Evolutionary conservation across 2,329 filamentous ascomycete species (phyloP).

Genomic region (Cordyceps fumosorosea): DNA sequence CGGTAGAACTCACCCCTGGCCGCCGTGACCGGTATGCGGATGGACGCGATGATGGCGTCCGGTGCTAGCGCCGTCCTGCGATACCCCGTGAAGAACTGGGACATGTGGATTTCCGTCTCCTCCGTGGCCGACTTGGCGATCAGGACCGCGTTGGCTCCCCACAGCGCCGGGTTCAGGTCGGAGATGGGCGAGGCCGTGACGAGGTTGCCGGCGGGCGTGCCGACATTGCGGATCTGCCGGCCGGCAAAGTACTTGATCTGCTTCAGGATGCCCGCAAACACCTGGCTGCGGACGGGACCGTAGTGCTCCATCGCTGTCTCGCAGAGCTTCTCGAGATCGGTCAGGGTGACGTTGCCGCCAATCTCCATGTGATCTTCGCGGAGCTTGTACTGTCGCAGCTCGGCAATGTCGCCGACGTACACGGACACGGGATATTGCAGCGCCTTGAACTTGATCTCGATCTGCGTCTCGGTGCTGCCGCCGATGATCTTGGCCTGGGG

Average conservation of each 20-base stretch:
- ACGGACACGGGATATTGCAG: slow-evolving; percentile 86
- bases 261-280: slow-evolving; percentile 87
- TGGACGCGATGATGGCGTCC: slow-evolving; percentile 77
- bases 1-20: slow-evolving; percentile 76
- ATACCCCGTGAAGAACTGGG: slow-evolving; percentile 88
- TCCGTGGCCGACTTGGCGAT: slow-evolving; percentile 69
- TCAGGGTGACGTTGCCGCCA: slow-evolving; percentile 86
- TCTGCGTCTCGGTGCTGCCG: slow-evolving; percentile 94
- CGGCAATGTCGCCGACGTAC: slow-evolving; percentile 87
- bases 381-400: slow-evolving; percentile 76
- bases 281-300: slow-evolving; percentile 62
- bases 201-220: slow-evolving; percentile 88
- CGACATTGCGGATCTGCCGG: slow-evolving; percentile 94
- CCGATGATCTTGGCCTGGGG: slow-evolving; percentile 91
- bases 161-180: slow-evolving; percentile 89
- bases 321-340: slow-evolving; percentile 82
- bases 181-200: slow-evolving; percentile 95
- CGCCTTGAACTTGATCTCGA: slow-evolving; percentile 97
- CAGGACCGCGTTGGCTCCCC: slow-evolving; percentile 76
- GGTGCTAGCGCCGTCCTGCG: slow-evolving; percentile 72
- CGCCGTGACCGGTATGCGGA: slow-evolving; percentile 74
- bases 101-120: slow-evolving; percentile 84
- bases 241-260: slow-evolving; percentile 94
- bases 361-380: slow-evolving; percentile 80
- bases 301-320: slow-evolving; percentile 74